A percentile compares a stretch with the other conserved stretches of the same genome.
Evolutionary conservation across 169 alveolate species (phyloP).

Genomic region (Plasmodium chabaudi): DNA sequence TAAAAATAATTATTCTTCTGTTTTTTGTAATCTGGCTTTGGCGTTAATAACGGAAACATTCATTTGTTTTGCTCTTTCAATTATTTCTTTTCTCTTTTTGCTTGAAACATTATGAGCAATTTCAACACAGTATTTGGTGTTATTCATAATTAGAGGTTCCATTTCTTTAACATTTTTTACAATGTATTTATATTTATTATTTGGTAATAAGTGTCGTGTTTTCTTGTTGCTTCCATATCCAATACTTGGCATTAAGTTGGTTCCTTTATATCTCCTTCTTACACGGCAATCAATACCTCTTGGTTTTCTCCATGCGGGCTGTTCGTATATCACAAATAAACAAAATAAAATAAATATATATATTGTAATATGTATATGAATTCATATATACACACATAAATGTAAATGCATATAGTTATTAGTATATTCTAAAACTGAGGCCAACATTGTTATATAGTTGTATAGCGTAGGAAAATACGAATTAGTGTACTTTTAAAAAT

Average conservation of each 20-base stretch:
- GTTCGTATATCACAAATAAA: neutral
- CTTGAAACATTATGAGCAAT: slow-evolving; percentile 95
- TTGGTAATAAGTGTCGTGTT: slow-evolving; percentile 94
- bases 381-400: neutral
- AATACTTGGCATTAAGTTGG: slow-evolving; percentile 95
- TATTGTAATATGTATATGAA: too few species aligned
- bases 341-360: neutral
- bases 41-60: slow-evolving; percentile 93
- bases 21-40: slow-evolving; percentile 88
- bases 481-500: neutral
- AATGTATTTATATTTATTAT: slow-evolving; percentile 94
- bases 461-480: too few species aligned
- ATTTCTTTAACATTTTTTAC: slow-evolving; percentile 93
- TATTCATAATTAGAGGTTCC: slow-evolving; percentile 96
- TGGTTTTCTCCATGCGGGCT: slow-evolving; percentile 97
- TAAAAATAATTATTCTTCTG: slow-evolving; percentile 77
- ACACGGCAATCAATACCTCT: slow-evolving; percentile 98
- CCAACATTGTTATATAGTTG: too few species aligned
- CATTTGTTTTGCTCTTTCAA: slow-evolving; percentile 96
- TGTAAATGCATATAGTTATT: neutral
- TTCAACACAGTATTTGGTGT: slow-evolving; percentile 94
- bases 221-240: slow-evolving; percentile 97
- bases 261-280: slow-evolving; percentile 96
- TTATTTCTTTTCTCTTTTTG: slow-evolving; percentile 92
- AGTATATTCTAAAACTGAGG: neutral